phyloP scores from a whole-genome alignment of 371 early-diverging fungal species.

The Blakeslea trispora region DNA sequence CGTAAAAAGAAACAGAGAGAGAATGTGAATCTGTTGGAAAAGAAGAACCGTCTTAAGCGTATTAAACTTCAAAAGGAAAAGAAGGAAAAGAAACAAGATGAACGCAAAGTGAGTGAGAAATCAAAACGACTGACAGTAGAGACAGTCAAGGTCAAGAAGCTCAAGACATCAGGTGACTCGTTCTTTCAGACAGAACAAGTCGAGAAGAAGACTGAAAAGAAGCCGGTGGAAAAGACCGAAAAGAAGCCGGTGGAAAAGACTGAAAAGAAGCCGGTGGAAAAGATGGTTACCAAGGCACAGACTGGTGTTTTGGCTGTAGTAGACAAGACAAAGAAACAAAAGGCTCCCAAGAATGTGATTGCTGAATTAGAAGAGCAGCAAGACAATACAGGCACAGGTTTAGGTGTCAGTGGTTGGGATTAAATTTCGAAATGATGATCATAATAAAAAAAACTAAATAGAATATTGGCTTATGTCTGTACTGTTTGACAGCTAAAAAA shows the following conservation, averaged over 20 bases:
- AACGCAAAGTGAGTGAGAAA: slow-evolving; percentile 17
- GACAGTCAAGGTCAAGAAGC: background rate
- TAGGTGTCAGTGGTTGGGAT: slow-evolving; percentile 57
- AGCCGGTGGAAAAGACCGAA: too few relatives aligned
- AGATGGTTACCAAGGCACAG: slow-evolving; percentile 31
- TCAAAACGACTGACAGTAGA: slow-evolving; percentile 22
- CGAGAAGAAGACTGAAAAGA: slow-evolving; percentile 8
- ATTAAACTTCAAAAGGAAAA: slow-evolving; percentile 32
- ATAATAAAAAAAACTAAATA: background rate
- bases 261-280: too few relatives aligned
- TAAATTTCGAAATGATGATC: too few relatives aligned
- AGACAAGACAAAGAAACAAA: slow-evolving; percentile 43
- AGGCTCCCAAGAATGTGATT: slow-evolving; percentile 28
- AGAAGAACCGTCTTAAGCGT: slow-evolving; percentile 42
- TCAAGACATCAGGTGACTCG: background rate
- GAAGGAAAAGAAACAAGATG: slow-evolving; percentile 30
- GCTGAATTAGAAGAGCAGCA: slow-evolving; percentile 31
- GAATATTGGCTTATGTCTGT: too few relatives aligned
- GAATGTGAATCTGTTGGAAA: slow-evolving; percentile 41
- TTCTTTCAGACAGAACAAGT: slow-evolving; percentile 2
- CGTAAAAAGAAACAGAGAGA: slow-evolving; percentile 60
- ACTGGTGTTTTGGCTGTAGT: slow-evolving; percentile 65
- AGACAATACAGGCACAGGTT: slow-evolving; percentile 33
- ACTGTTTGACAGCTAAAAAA: too few relatives aligned
- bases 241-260: background rate